Conservation (phyloP, 2,329 filamentous ascomycete genomes). For the Didymella sp. region DNA sequence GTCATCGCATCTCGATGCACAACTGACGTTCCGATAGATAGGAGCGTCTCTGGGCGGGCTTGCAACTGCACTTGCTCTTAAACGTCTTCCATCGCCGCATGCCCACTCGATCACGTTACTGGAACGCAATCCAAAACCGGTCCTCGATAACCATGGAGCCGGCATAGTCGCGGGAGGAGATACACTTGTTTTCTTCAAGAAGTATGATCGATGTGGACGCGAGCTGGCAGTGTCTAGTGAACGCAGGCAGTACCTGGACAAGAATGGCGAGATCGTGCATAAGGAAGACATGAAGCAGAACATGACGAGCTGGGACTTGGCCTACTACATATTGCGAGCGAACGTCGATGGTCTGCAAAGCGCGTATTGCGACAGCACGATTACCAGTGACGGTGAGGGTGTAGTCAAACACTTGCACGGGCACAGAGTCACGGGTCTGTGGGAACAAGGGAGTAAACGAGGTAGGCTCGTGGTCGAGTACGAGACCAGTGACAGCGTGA, state of each 20-base stretch:
- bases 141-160: constrained; percentile 45
- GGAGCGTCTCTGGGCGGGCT: constrained; percentile 42
- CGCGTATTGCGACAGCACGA: constrained; percentile 35
- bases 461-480: constrained; percentile 30
- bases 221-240: constrained; percentile 36
- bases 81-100: constrained; percentile 32
- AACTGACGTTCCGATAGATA: constrained; percentile 27
- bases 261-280: constrained; percentile 39
- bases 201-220: constrained; percentile 34
- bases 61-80: constrained; percentile 38
- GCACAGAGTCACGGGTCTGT: constrained; percentile 33
- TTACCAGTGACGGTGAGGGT: constrained; percentile 17
- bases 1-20: constrained; percentile 1
- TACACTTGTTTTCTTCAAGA: constrained; percentile 39
- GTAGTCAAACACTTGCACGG: constrained; percentile 35
- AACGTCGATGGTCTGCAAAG: constrained; percentile 43
- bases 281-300: constrained; percentile 42
- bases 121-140: constrained; percentile 40
- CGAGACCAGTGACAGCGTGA: constrained; percentile 24
- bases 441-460: constrained; percentile 25
- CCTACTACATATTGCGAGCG: constrained; percentile 42
- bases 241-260: constrained; percentile 38
- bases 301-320: constrained; percentile 48
- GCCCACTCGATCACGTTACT: constrained; percentile 39
- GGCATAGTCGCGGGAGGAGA: constrained; percentile 44